Base-by-base conservation (phyloP, 1,139 yeast genomes). In the Pichia sp. region DNA sequence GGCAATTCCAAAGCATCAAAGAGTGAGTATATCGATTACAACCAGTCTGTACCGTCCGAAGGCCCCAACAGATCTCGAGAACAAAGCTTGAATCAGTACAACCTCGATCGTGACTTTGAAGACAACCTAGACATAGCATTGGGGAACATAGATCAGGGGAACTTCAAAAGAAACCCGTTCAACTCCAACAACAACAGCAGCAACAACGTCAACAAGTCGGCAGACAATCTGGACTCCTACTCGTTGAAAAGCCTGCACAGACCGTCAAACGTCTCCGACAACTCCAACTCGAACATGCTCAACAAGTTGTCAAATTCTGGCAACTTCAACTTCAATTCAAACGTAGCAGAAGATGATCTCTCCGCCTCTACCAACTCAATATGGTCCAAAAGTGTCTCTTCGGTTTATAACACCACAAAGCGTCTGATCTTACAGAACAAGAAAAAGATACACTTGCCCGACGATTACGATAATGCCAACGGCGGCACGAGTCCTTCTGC, bases 111-210 rank as follows among this genome's bases (percentile, higher is more conserved):
- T 44, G 67, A 66, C 53, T 68, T 68, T 57, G 70, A 67, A 55
- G 62, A 67, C 53, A 65, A 68, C 16, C 59, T 68, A 54, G 67
- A 67, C 59, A 65, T 67, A 45, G 72, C 72, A 0, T 54, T 68
- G 45, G 64, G 62, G 45, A 65, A 63, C 52, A 65, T 63, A 13
- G 61, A 64, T 38, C 57, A 54, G 26, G n/a, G 10, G 2, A 30
- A 29, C 5, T 36, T 36, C 41, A 36, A 36, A 15, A 36, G 41
- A 36, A 64, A 64, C 52, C 68, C 68, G 16, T 64, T 64, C 52
- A 4, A 4, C n/a, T 15, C 34, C n/a, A 32, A 50, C 16, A 57
- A 50, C 10, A 54, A 45, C 15, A 44, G 30, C 34, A 46, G 49
- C 19, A 51, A 53, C 34, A 49, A 51, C 38, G 31, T 44, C 23